Base-by-base conservation (phyloP, 345 rosid species). In the Jatropha curcas region DNA sequence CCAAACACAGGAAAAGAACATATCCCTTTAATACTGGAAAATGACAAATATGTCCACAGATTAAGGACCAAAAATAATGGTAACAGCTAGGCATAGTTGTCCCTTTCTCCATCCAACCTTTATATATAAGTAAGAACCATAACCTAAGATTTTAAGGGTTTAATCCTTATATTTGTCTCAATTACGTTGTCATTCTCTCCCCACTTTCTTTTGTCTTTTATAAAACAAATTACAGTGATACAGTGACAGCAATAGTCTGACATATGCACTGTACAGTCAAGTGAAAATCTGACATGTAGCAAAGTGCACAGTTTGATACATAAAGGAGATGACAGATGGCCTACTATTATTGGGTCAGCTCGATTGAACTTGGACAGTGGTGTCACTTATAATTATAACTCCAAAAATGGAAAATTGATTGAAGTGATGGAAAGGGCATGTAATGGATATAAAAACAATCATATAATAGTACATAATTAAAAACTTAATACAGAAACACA, bases 71-170 rank as follows among this genome's bases (percentile, higher is more conserved):
- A 59, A 64, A 72, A 28, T 43, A 2, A 39, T 25, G 64, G 11
- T 65, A 71, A 77, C 85, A 85, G 79, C 81, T 63, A 57, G 66
- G n/a, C 68, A 35, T 53, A 63, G 37, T 81, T 83, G 83, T 74
- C 81, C 62, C 74, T 60, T 80, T 75, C 57, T 37, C 73, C 46
- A 34, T 70, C 35, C 71, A 76, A 63, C 58, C 71, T 70, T 51
- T 30, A n/a, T n/a, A n/a, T n/a, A n/a, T n/a, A n/a, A n/a, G n/a
- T n/a, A 17, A 16, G 33, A 35, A 17, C 70, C 70, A 57, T 57
- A 76, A 27, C 62, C 65, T 70, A 39, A 74, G 74, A 77, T 65
- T 68, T 76, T 58, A 28, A 20, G 2, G 30, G 4, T 67, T 55
- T 33, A 55, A 1, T 30, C 11, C 25, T 60, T 33, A 2, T 33